These are phyloP conservation scores for Trypanosoma mega DNA, from an alignment of 208 protist genomes.

Conservation along the genomic window DNA sequence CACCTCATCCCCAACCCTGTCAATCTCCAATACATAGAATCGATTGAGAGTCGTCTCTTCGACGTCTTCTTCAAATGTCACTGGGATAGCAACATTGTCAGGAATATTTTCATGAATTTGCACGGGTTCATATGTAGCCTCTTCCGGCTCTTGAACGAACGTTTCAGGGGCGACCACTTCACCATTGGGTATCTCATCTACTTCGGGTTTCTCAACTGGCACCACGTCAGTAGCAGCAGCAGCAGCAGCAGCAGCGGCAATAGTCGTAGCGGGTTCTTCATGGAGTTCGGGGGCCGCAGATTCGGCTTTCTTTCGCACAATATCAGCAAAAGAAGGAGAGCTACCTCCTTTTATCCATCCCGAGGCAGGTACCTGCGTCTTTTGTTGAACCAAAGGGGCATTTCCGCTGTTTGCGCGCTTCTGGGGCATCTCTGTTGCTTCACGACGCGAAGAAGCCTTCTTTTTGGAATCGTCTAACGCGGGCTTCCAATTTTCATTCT, in stretches of 20 bases:
- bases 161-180: slow-evolving; percentile 10
- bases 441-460: slow-evolving; percentile 18
- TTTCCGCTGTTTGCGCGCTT: slow-evolving; percentile 24
- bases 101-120: slow-evolving; percentile 34
- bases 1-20: slow-evolving; percentile 40
- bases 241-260: slow-evolving; percentile 10
- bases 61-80: slow-evolving; percentile 23
- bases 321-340: slow-evolving; percentile 63
- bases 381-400: slow-evolving; percentile 44
- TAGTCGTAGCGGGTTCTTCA: too few relatives aligned
- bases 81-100: slow-evolving; percentile 14
- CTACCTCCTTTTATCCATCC: slow-evolving; percentile 55
- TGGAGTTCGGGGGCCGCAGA: slow-evolving; percentile 17
- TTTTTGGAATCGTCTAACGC: slow-evolving; percentile 13
- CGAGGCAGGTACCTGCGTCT: slow-evolving; percentile 34
- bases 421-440: slow-evolving; percentile 10
- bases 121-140: slow-evolving; percentile 24
- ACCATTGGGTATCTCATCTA: slow-evolving; percentile 16
- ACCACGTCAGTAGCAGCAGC: slow-evolving; percentile 12
- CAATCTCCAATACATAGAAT: slow-evolving; percentile 71
- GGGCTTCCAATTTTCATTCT: slow-evolving; percentile 16
- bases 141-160: slow-evolving; percentile 14
- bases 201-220: slow-evolving; percentile 21
- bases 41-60: slow-evolving; percentile 25
- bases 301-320: slow-evolving; percentile 40